Evolutionary conservation across 345 rosid species (phyloP), one percentile per base, ranked within the genome.

Genomic region (Camelina laxa): DNA sequence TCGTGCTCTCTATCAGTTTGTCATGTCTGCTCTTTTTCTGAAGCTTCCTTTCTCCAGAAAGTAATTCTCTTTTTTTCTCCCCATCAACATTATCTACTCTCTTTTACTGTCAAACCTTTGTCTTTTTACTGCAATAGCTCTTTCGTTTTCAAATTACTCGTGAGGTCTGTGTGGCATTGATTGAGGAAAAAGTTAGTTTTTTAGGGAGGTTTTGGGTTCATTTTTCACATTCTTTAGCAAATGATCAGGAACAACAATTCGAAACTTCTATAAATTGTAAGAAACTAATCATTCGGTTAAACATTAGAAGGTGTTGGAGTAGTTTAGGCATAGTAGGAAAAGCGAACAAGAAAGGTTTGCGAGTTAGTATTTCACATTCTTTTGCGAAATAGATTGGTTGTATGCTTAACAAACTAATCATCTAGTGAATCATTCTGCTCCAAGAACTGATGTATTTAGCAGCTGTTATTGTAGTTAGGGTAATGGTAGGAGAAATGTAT

Each of bases 31-130:
- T 3, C 91, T 95, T 38, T 81, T 95, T 75, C 72, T 95, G 82
- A 86, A 81, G 87, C 98, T 90, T 67, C 97, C 97, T 53, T 95
- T 95, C 84, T 90, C 97, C n/a, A 84, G 99, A 63, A 90, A 84
- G 99, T 95, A 83, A 4, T 71, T 68, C 66, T 53, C 35, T 58
- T 41, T 44, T 22, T 8, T 27, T 42, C 48, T 42, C 33, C 22
- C 0, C 27, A 24, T 24, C 4, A 24, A 24, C 4, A 24, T 24
- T 24, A 24, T 24, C 27, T 24, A 24, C 27, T 70, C 2, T 55
- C 13, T 24, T 16, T 42, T 4, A 27, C 56, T 11, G 10, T 9
- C 24, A 21, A 16, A 54, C 60, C 13, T 39, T 56, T 47, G 8
- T 16, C n/a, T 27, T 20, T 19, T 10, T 63, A 19, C 48, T 31